Conservation (phyloP, 495 filamentous ascomycete genomes). For the Rostrohypoxylon terebratum region DNA sequence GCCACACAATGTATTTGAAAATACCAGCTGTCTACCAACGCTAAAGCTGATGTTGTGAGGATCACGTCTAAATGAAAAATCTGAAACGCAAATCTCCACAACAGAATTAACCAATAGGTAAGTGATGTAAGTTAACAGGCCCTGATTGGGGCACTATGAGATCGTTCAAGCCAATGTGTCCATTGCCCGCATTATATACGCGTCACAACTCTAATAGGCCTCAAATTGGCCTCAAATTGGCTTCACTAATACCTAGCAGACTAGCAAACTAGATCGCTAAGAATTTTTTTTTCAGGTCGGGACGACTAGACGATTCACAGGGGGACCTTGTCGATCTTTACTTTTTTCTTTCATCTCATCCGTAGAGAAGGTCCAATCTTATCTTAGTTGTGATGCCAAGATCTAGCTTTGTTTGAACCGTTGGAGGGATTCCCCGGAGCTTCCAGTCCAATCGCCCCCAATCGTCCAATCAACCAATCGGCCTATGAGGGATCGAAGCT, state of each 20-base stretch:
- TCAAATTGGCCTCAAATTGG: not conserved
- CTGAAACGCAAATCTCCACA: constrained; percentile 37
- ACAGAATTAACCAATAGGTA: constrained; percentile 38
- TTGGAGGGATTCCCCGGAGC: constrained; percentile 39
- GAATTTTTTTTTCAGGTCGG: constrained; percentile 11
- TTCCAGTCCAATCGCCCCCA: constrained; percentile 24
- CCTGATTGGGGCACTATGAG: constrained; percentile 17
- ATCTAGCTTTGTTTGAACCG: constrained; percentile 21
- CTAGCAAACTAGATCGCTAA: not conserved
- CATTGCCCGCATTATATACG: constrained; percentile 24
- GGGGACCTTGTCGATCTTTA: constrained; percentile 37
- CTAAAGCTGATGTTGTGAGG: constrained; percentile 10
- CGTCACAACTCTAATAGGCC: constrained; percentile 12
- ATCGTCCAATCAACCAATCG: constrained; percentile 27
- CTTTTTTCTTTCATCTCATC: constrained; percentile 20
- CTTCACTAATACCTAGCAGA: no score
- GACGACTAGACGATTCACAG: constrained; percentile 5
- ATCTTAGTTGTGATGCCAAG: constrained; percentile 35
- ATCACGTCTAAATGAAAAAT: constrained; percentile 18
- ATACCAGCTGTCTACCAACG: not conserved
- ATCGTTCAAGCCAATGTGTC: constrained; percentile 11
- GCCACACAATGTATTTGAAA: constrained; percentile 4
- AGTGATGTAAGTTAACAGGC: constrained; percentile 26
- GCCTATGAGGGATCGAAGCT: constrained; percentile 37
- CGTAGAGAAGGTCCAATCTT: constrained; percentile 28